A percentile compares a stretch with the other conserved stretches of the same genome.
These are phyloP conservation scores for Salix purpurea DNA, from an alignment of 345 rosid genomes.

Conservation along the genomic window DNA sequence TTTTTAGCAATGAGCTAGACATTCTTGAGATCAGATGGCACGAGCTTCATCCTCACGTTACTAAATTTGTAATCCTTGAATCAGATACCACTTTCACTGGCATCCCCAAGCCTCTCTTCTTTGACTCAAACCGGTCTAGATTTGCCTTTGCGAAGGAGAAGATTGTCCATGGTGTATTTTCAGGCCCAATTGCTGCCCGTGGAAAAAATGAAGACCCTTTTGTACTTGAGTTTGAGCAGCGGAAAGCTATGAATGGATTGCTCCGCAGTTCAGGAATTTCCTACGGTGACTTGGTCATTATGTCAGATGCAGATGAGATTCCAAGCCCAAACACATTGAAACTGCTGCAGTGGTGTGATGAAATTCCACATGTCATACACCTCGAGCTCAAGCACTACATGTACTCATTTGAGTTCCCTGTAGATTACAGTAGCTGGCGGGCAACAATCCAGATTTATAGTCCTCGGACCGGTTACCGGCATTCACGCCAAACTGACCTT, in stretches of 20 bases:
- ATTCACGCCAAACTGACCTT: conserved; percentile 59
- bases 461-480: conserved; percentile 57
- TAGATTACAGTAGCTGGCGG: conserved; percentile 87
- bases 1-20: conserved; percentile 90
- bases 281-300: conserved; percentile 63
- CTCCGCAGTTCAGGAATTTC: conserved; percentile 56
- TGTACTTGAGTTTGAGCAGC: conserved; percentile 55
- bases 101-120: conserved; percentile 66
- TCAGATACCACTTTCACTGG: conserved; percentile 92
- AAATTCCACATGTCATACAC: conserved; percentile 60
- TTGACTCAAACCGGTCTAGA: conserved; percentile 43
- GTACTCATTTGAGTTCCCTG: conserved; percentile 89
- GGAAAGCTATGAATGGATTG: conserved; percentile 61
- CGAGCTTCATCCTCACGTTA: conserved; percentile 60
- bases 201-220: conserved; percentile 57
- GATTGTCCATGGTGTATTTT: conserved; percentile 54
- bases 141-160: conserved; percentile 61
- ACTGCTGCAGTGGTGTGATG: conserved; percentile 78
- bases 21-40: conserved; percentile 77
- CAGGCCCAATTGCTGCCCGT: conserved; percentile 41
- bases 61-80: conserved; percentile 75
- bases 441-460: conserved; percentile 52
- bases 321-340: conserved; percentile 80
- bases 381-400: conserved; percentile 71
- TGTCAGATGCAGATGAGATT: conserved; percentile 82